phyloP scores from a whole-genome alignment of 139 green algal species.

The Trebouxia sp. region DNA sequence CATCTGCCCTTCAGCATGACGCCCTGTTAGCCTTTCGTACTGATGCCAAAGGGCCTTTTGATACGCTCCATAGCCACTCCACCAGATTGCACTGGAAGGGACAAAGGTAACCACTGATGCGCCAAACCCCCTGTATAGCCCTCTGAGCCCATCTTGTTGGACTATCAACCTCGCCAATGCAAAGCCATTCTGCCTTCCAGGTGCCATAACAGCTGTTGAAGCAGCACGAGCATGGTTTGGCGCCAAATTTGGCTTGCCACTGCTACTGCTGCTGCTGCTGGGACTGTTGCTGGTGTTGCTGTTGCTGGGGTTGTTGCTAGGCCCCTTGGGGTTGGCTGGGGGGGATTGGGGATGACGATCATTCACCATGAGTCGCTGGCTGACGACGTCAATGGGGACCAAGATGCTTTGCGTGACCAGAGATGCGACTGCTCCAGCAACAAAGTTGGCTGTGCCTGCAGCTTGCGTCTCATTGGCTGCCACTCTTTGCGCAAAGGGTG shows the following conservation, averaged over 20 bases:
- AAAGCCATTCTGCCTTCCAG: conserved; percentile 50
- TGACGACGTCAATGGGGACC: conserved; percentile 91
- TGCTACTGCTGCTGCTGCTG: background rate
- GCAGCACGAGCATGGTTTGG: background rate
- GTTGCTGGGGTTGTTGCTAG: background rate
- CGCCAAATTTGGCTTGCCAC: background rate
- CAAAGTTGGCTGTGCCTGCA: conserved; percentile 64
- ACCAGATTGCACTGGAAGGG: conserved; percentile 78
- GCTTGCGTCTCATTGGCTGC: conserved; percentile 47
- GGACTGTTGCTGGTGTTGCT: background rate
- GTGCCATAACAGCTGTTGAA: background rate
- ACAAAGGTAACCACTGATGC: conserved; percentile 84
- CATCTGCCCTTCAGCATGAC: background rate
- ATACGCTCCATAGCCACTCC: conserved; percentile 85
- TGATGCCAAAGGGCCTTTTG: conserved; percentile 81
- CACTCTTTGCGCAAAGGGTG: background rate
- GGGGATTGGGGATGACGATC: background rate
- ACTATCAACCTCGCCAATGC: conserved; percentile 73
- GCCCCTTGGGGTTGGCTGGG: background rate
- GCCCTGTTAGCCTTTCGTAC: conserved; percentile 30
- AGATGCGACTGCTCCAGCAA: conserved; percentile 64
- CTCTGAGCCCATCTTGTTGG: conserved; percentile 75
- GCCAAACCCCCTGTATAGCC: conserved; percentile 89
- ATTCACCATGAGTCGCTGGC: conserved; percentile 58
- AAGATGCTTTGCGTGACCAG: conserved; percentile 79